phyloP scores from a whole-genome alignment of 1,139 yeast species.

The Blastobotrys indianensis region DNA sequence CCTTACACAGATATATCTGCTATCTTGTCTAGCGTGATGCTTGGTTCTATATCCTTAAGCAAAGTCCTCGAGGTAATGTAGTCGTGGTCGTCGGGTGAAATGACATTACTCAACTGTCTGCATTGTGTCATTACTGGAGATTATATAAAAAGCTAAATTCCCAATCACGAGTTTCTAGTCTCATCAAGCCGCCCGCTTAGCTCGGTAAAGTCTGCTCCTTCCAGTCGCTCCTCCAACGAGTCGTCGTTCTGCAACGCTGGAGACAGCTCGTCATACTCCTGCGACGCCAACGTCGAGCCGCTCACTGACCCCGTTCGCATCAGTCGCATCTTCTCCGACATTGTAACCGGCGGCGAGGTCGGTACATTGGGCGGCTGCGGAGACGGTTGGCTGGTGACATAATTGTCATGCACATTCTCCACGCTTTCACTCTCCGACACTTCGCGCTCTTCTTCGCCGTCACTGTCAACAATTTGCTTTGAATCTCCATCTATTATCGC shows the following conservation, averaged over 20 bases:
- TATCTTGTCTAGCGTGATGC: no score
- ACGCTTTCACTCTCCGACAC: not conserved
- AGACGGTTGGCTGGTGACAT: not conserved
- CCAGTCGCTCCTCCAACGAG: not conserved
- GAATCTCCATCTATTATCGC: no score
- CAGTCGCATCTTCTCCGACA: conserved; percentile 29
- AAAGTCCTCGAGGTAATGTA: no score
- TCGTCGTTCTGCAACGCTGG: not conserved
- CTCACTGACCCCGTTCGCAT: conserved; percentile 25
- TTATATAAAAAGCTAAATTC: no score
- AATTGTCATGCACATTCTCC: not conserved
- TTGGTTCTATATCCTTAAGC: no score
- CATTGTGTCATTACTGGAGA: no score
- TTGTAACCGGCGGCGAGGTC: conserved; percentile 30
- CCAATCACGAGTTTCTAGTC: no score
- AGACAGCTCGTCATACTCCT: conserved; percentile 3
- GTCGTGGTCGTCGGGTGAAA: no score
- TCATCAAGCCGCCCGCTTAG: no score
- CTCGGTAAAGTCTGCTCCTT: not conserved
- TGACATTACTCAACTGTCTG: no score
- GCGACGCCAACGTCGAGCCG: conserved; percentile 1
- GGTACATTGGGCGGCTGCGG: conserved; percentile 25
- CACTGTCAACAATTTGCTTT: conserved; percentile 1
- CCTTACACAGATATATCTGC: no score
- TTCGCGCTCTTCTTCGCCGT: not conserved